Evolutionary conservation across 2,329 filamentous ascomycete species (phyloP), one percentile per base, ranked within the genome.

Genomic region (Fusarium guadeloupense): DNA sequence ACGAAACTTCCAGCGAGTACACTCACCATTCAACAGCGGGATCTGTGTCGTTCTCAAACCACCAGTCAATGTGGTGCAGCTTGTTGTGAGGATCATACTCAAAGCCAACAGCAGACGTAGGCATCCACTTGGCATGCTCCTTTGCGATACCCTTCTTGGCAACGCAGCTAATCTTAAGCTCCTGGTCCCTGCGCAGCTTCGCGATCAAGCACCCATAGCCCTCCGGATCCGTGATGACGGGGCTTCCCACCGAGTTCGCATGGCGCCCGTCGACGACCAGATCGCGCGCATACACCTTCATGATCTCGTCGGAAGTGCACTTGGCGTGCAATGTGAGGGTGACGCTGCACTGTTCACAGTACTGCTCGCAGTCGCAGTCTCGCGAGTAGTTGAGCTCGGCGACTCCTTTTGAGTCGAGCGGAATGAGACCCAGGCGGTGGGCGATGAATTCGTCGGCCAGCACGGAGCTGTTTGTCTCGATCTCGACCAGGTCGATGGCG

Each of bases 41-140:
- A 76, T 96, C 90, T 67, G 89, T 85, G 49, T 78, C 75, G 64
- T 79, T 78, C 81, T 99, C 95, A 74, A 92, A 97, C 95, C 95
- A 99, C 76, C 96, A 87, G 71, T 96, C 92, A 51, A 95, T 83
- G 77, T 99, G 95, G 66, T 89, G 86, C 65, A 99, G 81, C 79
- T 96, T 97, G 80, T 99, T 99, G 76, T 96, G 91, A 58, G 95
- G 95, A 75, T 99, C 95, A 76, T 99, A 99, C 77, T 99, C 95
- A 74, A 99, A 99, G 20, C 92, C 93, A 34, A 99, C 89, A 4
- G 95, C 95, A 34, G 93, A 85, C 30, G 91, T 94, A 3, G 95
- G 93, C 71, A 92, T 91, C 95, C 95, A 99, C 77, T 99, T 99
- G 9, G 95, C 92, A 77, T 99, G 95, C 76, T 99, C 95, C 82